Percentiles rank a stretch among this genome's conserved stretches.
phyloP scores from a whole-genome alignment of 805 yeast species.

The Hanseniaspora meyeri region DNA sequence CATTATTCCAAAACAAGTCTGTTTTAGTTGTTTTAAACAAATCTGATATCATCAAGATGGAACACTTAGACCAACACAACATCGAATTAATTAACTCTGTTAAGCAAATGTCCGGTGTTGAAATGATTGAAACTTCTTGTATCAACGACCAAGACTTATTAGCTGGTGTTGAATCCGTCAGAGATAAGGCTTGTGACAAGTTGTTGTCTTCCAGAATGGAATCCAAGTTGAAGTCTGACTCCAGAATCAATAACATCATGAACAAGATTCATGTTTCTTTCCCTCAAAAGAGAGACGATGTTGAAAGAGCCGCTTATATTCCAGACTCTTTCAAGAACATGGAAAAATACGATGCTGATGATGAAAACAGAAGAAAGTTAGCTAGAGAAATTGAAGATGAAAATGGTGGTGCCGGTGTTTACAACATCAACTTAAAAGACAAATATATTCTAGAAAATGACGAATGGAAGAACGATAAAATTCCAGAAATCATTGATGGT shows the following conservation, averaged over 20 bases:
- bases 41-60: slow-evolving; percentile 76
- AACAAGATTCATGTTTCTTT: slow-evolving; percentile 91
- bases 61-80: slow-evolving; percentile 67
- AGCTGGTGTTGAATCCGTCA: slow-evolving; percentile 64
- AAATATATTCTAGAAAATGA: slow-evolving; percentile 86
- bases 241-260: slow-evolving; percentile 75
- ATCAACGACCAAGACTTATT: slow-evolving; percentile 66
- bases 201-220: slow-evolving; percentile 89
- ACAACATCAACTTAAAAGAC: slow-evolving; percentile 83
- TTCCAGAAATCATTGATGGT: slow-evolving; percentile 96
- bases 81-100: slow-evolving; percentile 60
- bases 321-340: slow-evolving; percentile 59
- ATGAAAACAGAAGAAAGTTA: slow-evolving; percentile 68
- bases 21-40: slow-evolving; percentile 93
- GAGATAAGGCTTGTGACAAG: slow-evolving; percentile 96
- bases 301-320: slow-evolving; percentile 63
- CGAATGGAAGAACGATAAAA: slow-evolving; percentile 92
- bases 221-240: slow-evolving; percentile 85
- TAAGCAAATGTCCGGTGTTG: slow-evolving; percentile 63
- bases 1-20: slow-evolving; percentile 90
- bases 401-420: slow-evolving; percentile 99
- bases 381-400: slow-evolving; percentile 85
- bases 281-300: slow-evolving; percentile 81
- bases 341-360: slow-evolving; percentile 61
- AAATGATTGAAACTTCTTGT: slow-evolving; percentile 86